phyloP scores from a whole-genome alignment of 2,329 filamentous ascomycete species.

The Calonectria honghensis region DNA sequence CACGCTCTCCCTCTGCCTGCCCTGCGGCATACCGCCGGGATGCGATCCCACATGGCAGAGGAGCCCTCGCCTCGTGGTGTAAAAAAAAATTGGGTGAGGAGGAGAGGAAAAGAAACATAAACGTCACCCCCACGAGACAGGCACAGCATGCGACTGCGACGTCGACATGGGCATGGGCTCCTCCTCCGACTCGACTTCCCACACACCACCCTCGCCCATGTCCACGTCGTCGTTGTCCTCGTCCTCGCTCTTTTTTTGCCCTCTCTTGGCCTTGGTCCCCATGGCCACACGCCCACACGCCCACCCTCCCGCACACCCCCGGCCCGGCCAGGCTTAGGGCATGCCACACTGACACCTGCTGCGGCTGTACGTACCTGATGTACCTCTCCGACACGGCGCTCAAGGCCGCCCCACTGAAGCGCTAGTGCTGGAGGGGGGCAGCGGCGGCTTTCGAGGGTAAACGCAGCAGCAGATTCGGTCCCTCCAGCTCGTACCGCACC shows the following conservation, averaged over 20 bases:
- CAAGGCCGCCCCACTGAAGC: constrained; percentile 30
- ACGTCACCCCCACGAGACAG: constrained; percentile 26
- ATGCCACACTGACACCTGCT: constrained; percentile 44
- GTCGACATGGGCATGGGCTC: constrained; percentile 23
- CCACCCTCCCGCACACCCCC: constrained; percentile 26
- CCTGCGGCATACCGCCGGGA: constrained; percentile 29
- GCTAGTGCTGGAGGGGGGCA: constrained; percentile 30
- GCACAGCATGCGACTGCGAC: constrained; percentile 26
- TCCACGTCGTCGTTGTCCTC: constrained; percentile 13
- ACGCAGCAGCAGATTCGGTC: constrained; percentile 29
- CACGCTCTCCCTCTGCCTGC: constrained; percentile 5
- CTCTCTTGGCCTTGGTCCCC: neutral
- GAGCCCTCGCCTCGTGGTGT: neutral
- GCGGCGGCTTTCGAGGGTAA: constrained; percentile 28
- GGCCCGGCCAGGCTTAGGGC: constrained; percentile 44
- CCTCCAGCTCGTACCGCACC: constrained; percentile 18
- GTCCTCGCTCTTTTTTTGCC: neutral
- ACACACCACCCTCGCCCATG: constrained; percentile 12
- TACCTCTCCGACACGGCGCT: constrained; percentile 47
- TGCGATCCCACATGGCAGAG: constrained; percentile 17
- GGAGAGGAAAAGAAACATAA: constrained; percentile 2
- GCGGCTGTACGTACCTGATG: constrained; percentile 56
- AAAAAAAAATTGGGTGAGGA: neutral
- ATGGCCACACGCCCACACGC: constrained; percentile 9
- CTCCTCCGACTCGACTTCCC: constrained; percentile 10